Evolutionary conservation across 768 basidiomycete species (phyloP).

Genomic region (Asterophora parasitica): DNA sequence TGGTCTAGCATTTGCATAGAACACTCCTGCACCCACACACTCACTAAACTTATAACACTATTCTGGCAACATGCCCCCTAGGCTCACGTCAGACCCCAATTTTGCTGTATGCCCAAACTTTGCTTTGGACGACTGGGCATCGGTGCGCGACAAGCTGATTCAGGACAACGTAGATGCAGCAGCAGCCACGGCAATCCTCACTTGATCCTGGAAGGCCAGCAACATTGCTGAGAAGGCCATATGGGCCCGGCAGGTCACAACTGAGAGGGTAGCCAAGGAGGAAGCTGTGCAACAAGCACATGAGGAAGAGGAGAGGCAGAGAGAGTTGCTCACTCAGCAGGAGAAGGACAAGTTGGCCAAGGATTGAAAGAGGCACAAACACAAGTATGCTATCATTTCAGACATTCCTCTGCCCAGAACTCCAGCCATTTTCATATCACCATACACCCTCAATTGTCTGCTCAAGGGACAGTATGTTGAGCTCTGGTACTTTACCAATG

Average conservation of each 20-base stretch:
- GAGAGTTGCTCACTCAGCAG: not conserved
- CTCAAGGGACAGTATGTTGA: not conserved
- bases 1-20: too few relatives aligned
- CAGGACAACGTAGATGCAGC: not conserved
- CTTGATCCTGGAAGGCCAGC: not conserved
- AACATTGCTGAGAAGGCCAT: not conserved
- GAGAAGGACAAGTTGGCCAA: not conserved
- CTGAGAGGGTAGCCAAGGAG: not conserved
- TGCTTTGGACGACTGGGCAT: not conserved
- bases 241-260: not conserved
- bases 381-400: too few relatives aligned
- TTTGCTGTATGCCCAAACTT: not conserved
- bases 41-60: too few relatives aligned
- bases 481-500: too few relatives aligned
- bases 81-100: not conserved
- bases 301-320: not conserved
- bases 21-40: too few relatives aligned
- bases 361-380: not conserved
- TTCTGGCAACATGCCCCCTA: not conserved
- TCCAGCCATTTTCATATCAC: too few relatives aligned
- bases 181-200: not conserved
- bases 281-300: not conserved
- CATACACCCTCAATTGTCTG: too few relatives aligned
- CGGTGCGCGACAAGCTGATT: not conserved
- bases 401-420: too few relatives aligned